Percentiles rank a stretch among this genome's conserved stretches.
Conservation (phyloP, 2,329 filamentous ascomycete species). For the Didymella sp. region DNA sequence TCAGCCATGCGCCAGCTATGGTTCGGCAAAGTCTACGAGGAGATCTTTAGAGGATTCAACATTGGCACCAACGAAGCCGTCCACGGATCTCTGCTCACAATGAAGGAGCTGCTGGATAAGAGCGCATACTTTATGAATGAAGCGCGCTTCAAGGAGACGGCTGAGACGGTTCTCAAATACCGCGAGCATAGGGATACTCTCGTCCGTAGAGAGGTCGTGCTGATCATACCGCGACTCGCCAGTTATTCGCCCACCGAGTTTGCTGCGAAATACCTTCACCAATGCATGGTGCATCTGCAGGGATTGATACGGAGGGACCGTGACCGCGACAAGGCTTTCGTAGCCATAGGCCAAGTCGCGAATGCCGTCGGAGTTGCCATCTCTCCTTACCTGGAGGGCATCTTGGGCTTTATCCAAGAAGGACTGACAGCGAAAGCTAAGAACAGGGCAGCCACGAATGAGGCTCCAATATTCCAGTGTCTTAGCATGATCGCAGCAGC, state of each 20-base stretch:
- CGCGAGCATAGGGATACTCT: slow-evolving; percentile 91
- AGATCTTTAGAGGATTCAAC: slow-evolving; percentile 79
- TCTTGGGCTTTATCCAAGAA: slow-evolving; percentile 91
- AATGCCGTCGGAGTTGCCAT: slow-evolving; percentile 96
- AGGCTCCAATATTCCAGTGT: slow-evolving; percentile 89
- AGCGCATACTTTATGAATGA: slow-evolving; percentile 99
- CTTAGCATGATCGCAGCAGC: slow-evolving; percentile 96
- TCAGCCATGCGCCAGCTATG: slow-evolving; percentile 83
- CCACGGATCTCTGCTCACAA: slow-evolving; percentile 90
- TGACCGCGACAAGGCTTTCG: slow-evolving; percentile 93
- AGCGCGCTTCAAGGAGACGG: slow-evolving; percentile 82
- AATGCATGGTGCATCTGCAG: slow-evolving; percentile 96
- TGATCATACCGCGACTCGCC: slow-evolving; percentile 89
- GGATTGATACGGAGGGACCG: slow-evolving; percentile 87
- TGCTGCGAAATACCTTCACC: slow-evolving; percentile 83
- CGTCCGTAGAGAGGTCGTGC: slow-evolving; percentile 87
- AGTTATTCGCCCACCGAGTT: slow-evolving; percentile 93
- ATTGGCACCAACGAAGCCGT: slow-evolving; percentile 82
- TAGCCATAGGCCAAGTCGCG: slow-evolving; percentile 94
- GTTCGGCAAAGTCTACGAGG: slow-evolving; percentile 90
- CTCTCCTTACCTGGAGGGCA: slow-evolving; percentile 91
- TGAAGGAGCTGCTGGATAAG: slow-evolving; percentile 91
- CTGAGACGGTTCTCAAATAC: slow-evolving; percentile 89
- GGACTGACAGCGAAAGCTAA: slow-evolving; percentile 81
- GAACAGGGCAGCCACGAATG: slow-evolving; percentile 63